phyloP scores from a whole-genome alignment of 176 grass and related monocot species.

The Cocos nucifera region DNA sequence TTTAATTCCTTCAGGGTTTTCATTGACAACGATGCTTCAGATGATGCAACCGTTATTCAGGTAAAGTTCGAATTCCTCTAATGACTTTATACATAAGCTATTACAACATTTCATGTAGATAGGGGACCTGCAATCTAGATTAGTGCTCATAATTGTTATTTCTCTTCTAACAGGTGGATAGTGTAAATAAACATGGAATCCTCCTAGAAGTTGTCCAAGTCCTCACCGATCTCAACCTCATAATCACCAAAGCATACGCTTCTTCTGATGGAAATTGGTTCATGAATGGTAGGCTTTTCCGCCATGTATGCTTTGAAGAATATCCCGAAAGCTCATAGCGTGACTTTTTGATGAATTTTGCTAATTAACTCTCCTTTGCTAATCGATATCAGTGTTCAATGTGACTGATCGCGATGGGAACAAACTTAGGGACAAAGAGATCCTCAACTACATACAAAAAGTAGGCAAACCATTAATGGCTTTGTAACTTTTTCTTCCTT shows the following conservation, averaged over 20 bases:
- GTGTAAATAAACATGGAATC: conserved; percentile 11
- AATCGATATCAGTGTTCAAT: conserved; percentile 1
- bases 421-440: conserved; percentile 2
- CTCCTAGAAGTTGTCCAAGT: conserved; percentile 14
- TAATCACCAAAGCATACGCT: conserved; percentile 5
- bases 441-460: conserved; percentile 5
- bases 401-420: conserved; percentile 10
- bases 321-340: not conserved
- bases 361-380: not conserved
- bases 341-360: not conserved
- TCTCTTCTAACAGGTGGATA: not conserved
- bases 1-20: too few relatives aligned
- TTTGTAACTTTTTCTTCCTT: not conserved
- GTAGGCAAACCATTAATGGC: not conserved
- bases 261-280: conserved; percentile 18
- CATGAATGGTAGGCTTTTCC: conserved; percentile 13
- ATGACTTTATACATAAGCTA: too few relatives aligned
- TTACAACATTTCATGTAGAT: too few relatives aligned
- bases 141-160: too few relatives aligned
- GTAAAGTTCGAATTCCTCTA: too few relatives aligned
- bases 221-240: conserved; percentile 11
- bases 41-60: too few relatives aligned
- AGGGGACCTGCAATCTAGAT: too few relatives aligned
- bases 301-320: not conserved
- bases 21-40: too few relatives aligned